phyloP scores from a whole-genome alignment of 768 basidiomycete species.

The Vararia minispora region DNA sequence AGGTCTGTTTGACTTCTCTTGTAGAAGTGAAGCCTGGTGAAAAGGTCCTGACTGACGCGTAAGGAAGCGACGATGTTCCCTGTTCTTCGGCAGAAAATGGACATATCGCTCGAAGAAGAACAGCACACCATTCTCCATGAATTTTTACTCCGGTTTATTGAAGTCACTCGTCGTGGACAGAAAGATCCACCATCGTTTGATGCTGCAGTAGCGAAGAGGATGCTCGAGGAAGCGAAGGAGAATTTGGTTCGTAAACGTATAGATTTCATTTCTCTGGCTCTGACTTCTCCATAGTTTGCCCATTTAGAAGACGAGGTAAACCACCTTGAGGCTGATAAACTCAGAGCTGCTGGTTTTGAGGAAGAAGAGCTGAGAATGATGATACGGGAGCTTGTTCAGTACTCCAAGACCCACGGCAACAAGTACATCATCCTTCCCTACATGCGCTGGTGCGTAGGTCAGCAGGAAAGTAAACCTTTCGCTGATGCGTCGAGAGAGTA shows the following conservation, averaged over 20 bases:
- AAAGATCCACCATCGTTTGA: constrained; percentile 23
- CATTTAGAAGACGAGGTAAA: constrained; percentile 28
- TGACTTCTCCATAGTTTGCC: constrained; percentile 17
- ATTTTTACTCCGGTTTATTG: constrained; percentile 19
- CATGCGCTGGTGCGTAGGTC: constrained; percentile 23
- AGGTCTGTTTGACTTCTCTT: constrained; percentile 15
- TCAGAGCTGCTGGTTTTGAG: constrained; percentile 20
- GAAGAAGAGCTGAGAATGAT: constrained; percentile 20
- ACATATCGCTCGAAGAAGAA: constrained; percentile 25
- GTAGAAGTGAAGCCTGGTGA: too few relatives aligned
- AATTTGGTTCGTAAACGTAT: constrained; percentile 20
- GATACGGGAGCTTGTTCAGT: constrained; percentile 18
- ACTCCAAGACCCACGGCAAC: constrained; percentile 25
- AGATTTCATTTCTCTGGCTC: not conserved
- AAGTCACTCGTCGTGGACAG: constrained; percentile 16
- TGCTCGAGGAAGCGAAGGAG: constrained; percentile 20
- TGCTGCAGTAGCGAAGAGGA: constrained; percentile 16
- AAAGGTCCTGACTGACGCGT: not conserved
- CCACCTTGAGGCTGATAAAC: constrained; percentile 22
- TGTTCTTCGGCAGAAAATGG: constrained; percentile 25
- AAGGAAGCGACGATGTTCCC: constrained; percentile 26
- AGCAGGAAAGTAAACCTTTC: not conserved
- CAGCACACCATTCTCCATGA: constrained; percentile 26
- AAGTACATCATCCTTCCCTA: constrained; percentile 24
- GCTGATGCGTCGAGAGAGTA: constrained; percentile 7